Evolutionary conservation across 1,284 basidiomycete genomes (phyloP).

Genomic region (Irpex sp.): DNA sequence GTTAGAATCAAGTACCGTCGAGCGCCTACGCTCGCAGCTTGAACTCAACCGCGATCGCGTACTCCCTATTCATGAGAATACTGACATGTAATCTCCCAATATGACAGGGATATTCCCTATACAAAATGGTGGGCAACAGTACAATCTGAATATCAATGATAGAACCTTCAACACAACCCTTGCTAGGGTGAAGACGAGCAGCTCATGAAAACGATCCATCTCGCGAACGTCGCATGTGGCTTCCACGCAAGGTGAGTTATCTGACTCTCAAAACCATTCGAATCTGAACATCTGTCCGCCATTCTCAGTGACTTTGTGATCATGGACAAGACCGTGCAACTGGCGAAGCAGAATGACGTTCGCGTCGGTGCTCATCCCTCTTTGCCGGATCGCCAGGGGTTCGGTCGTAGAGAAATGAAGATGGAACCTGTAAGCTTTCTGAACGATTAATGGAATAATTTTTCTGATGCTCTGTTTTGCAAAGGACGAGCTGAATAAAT

Average conservation of each 20-base stretch:
- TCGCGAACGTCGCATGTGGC: constrained; percentile 63
- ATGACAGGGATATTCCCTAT: constrained; percentile 48
- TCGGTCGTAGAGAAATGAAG: constrained; percentile 59
- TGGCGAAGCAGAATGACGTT: constrained; percentile 51
- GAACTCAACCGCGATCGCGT: background rate
- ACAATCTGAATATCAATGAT: background rate
- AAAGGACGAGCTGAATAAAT: constrained; percentile 52
- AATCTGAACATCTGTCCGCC: background rate
- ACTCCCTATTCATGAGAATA: no score
- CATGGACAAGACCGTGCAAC: constrained; percentile 55
- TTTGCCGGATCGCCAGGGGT: constrained; percentile 60
- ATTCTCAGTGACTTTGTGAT: constrained; percentile 49
- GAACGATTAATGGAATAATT: background rate
- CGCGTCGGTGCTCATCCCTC: constrained; percentile 59
- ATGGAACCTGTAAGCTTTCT: constrained; percentile 43
- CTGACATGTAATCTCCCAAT: background rate
- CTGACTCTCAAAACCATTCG: background rate
- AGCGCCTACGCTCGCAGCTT: background rate
- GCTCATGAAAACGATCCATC: constrained; percentile 59
- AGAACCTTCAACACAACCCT: background rate
- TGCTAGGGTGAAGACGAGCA: constrained; percentile 53
- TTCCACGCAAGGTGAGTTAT: constrained; percentile 55
- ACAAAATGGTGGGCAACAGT: constrained; percentile 38
- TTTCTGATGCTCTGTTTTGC: background rate
- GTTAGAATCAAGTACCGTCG: background rate